phyloP scores from a whole-genome alignment of 2,329 filamentous ascomycete genomes.

The Mollisia scopiformis region DNA sequence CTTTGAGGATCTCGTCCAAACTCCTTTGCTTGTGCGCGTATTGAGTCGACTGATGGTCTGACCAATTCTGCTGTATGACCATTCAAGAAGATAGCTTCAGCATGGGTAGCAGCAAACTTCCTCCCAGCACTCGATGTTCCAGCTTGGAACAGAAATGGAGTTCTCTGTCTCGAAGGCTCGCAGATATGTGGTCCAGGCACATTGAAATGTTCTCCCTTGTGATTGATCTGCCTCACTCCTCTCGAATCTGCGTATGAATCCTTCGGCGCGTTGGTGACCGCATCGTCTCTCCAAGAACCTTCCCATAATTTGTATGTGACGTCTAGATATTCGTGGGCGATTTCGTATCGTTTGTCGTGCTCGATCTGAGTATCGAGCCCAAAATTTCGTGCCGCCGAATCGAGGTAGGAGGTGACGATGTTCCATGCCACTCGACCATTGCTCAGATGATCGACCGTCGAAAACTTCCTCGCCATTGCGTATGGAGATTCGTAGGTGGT shows the following conservation, averaged over 20 bases:
- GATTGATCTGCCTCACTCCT: slow-evolving; percentile 67
- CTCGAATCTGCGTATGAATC: slow-evolving; percentile 62
- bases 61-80: slow-evolving; percentile 66
- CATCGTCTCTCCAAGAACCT: slow-evolving; percentile 39
- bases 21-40: slow-evolving; percentile 53
- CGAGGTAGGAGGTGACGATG: slow-evolving; percentile 70
- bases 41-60: slow-evolving; percentile 63
- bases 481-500: slow-evolving; percentile 62
- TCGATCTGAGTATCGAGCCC: slow-evolving; percentile 57
- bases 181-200: slow-evolving; percentile 69
- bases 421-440: slow-evolving; percentile 54
- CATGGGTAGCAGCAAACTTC: slow-evolving; percentile 69
- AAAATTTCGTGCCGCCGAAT: slow-evolving; percentile 67
- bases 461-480: slow-evolving; percentile 30
- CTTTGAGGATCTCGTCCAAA: slow-evolving; percentile 58
- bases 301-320: slow-evolving; percentile 33
- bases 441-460: slow-evolving; percentile 46
- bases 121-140: slow-evolving; percentile 70
- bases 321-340: slow-evolving; percentile 64
- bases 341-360: slow-evolving; percentile 70
- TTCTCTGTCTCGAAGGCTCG: slow-evolving; percentile 42
- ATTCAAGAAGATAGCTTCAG: slow-evolving; percentile 72
- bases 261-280: slow-evolving; percentile 60
- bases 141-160: slow-evolving; percentile 56
- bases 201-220: slow-evolving; percentile 64